Conservation (phyloP, 306 rosid genomes). For the Abrus precatorius region DNA sequence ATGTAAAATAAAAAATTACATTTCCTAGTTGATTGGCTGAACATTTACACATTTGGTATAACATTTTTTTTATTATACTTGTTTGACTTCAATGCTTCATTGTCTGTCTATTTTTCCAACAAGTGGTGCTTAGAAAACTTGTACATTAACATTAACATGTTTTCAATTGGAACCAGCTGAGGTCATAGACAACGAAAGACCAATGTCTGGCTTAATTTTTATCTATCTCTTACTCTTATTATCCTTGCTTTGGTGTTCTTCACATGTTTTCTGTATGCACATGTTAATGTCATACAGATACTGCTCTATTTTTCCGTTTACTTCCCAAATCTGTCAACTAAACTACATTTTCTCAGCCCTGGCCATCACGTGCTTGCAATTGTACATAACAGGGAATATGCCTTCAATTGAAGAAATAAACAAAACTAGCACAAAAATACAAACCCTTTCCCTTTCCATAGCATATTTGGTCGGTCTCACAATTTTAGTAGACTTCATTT, state of each 20-base stretch:
- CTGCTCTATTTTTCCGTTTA: constrained; percentile 40
- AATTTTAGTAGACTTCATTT: constrained; percentile 26
- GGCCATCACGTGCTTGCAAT: constrained; percentile 42
- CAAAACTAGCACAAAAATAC: constrained; percentile 21
- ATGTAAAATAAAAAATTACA: neutral
- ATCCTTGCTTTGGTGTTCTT: constrained; percentile 40
- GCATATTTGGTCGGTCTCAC: constrained; percentile 42
- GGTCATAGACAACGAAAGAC: constrained; percentile 37
- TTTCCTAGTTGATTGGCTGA: neutral
- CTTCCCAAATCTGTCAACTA: constrained; percentile 33
- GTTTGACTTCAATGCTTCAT: neutral
- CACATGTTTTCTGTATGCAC: constrained; percentile 46
- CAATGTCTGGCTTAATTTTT: constrained; percentile 33
- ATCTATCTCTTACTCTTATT: neutral
- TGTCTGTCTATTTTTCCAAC: neutral
- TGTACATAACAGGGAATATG: constrained; percentile 47
- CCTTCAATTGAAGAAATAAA: constrained; percentile 24
- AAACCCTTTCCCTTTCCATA: constrained; percentile 9
- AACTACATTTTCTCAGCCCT: neutral
- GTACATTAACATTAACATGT: neutral
- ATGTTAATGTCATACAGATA: constrained; percentile 13
- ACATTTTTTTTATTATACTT: neutral
- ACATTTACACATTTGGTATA: neutral
- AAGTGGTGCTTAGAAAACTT: constrained; percentile 15
- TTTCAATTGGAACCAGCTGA: constrained; percentile 7